These are phyloP conservation scores for Aureobasidium zeae DNA, from an alignment of 2,329 filamentous ascomycete genomes.

Conservation along the genomic window DNA sequence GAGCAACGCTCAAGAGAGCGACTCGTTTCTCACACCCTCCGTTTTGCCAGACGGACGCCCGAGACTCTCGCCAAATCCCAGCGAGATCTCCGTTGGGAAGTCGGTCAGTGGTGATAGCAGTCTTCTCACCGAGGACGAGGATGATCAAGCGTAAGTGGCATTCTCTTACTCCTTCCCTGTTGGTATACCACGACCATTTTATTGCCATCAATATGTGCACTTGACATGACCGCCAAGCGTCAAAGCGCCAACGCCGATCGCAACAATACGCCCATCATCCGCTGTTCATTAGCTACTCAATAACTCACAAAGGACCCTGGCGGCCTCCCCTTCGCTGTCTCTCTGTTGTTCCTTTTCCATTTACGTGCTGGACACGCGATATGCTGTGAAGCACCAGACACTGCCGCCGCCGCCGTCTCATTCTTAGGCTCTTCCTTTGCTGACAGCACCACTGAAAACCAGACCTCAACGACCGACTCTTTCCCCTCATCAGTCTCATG, in stretches of 20 bases:
- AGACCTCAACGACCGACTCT: slow-evolving; percentile 22
- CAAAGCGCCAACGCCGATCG: slow-evolving; percentile 12
- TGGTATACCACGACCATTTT: background rate
- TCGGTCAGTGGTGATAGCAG: slow-evolving; percentile 40
- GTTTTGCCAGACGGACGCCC: background rate
- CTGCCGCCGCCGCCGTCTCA: background rate
- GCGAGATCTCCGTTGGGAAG: slow-evolving; percentile 35
- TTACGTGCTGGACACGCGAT: slow-evolving; percentile 9
- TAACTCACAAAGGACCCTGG: slow-evolving; percentile 9
- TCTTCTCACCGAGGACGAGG: slow-evolving; percentile 43
- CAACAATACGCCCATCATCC: slow-evolving; percentile 5
- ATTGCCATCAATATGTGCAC: too few relatives aligned
- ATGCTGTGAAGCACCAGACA: background rate
- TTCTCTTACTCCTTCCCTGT: background rate
- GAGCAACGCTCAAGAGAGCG: slow-evolving; percentile 19
- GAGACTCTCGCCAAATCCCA: slow-evolving; percentile 21
- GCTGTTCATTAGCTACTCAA: background rate
- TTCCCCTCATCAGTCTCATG: slow-evolving; percentile 41
- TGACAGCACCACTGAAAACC: slow-evolving; percentile 3
- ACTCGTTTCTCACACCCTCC: background rate
- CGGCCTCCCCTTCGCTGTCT: slow-evolving; percentile 2
- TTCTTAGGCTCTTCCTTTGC: background rate
- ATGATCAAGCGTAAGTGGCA: slow-evolving; percentile 30
- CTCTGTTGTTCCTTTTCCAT: slow-evolving; percentile 1
- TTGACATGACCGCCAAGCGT: slow-evolving; percentile 12